These are phyloP conservation scores for Psilocybe tampanensis DNA, from an alignment of 768 basidiomycete species.

Conservation along the genomic window DNA sequence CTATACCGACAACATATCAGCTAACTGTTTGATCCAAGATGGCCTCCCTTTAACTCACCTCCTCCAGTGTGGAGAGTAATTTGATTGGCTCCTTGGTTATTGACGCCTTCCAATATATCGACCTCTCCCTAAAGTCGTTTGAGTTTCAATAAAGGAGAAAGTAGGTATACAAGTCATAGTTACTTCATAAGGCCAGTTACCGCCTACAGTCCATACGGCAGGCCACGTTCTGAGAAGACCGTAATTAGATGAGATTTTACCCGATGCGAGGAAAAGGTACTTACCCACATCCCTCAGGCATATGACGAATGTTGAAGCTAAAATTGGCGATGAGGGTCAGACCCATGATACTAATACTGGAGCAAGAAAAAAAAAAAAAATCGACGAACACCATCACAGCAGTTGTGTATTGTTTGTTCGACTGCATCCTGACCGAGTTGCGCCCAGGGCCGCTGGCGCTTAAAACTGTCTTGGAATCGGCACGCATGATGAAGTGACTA, in stretches of 20 bases:
- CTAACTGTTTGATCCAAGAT: no score
- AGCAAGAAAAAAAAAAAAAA: neutral
- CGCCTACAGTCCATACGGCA: slow-evolving; percentile 43
- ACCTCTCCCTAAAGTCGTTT: slow-evolving; percentile 38
- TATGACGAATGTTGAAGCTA: slow-evolving; percentile 47
- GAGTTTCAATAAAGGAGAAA: neutral
- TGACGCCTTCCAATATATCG: slow-evolving; percentile 62
- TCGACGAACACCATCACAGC: slow-evolving; percentile 53
- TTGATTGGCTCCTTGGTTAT: slow-evolving; percentile 52
- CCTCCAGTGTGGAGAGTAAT: slow-evolving; percentile 50
- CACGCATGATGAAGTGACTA: slow-evolving; percentile 56
- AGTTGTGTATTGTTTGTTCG: slow-evolving; percentile 53
- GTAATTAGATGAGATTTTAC: neutral
- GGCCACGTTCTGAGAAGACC: slow-evolving; percentile 46
- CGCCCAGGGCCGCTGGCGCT: slow-evolving; percentile 52
- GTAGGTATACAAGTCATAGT: slow-evolving; percentile 14
- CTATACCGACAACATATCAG: neutral
- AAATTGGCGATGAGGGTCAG: neutral
- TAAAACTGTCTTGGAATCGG: slow-evolving; percentile 52
- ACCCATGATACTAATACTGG: neutral
- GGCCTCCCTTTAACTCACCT: slow-evolving; percentile 28
- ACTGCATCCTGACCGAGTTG: slow-evolving; percentile 57
- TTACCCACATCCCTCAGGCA: slow-evolving; percentile 60
- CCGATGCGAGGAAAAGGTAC: slow-evolving; percentile 4
- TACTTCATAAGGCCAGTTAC: slow-evolving; percentile 33